Percentiles rank a stretch among this genome's conserved stretches.
Evolutionary conservation across 1,284 basidiomycete genomes (phyloP).

Genomic region (Gomphus bonarii): DNA sequence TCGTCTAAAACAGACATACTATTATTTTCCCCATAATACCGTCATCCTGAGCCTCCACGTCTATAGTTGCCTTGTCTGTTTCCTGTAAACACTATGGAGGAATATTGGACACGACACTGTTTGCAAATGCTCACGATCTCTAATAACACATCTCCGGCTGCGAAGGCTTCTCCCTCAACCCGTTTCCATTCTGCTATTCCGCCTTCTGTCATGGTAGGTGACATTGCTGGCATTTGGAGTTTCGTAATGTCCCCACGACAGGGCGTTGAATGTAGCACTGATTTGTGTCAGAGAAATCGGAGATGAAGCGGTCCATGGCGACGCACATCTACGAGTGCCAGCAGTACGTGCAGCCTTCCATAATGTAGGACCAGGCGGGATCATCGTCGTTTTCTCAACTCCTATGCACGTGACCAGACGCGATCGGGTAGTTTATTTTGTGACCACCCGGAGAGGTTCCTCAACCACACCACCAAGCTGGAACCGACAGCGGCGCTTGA

Average conservation of each 20-base stretch:
- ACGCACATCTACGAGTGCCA: background rate
- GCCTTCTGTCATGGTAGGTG: slow-evolving; percentile 97
- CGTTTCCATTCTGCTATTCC: slow-evolving; percentile 92
- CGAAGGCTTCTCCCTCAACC: slow-evolving; percentile 78
- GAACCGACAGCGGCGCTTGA: no score
- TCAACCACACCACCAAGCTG: no score
- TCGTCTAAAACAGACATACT: slow-evolving; percentile 32
- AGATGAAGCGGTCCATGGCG: background rate
- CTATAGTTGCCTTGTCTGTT: slow-evolving; percentile 98
- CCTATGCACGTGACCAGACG: background rate
- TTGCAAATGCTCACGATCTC: slow-evolving; percentile 67
- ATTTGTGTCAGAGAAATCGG: background rate
- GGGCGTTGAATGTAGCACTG: slow-evolving; percentile 51
- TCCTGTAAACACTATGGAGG: slow-evolving; percentile 47
- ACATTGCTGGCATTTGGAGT: slow-evolving; percentile 92
- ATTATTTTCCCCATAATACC: slow-evolving; percentile 91
- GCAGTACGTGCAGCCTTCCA: background rate
- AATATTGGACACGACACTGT: slow-evolving; percentile 8
- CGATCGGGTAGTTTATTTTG: background rate
- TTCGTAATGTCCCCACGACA: slow-evolving; percentile 53
- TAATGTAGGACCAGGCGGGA: background rate
- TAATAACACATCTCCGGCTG: slow-evolving; percentile 82
- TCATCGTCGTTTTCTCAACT: background rate
- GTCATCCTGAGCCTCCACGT: slow-evolving; percentile 98
- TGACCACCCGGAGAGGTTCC: no score